Base-by-base conservation (phyloP, 2,329 filamentous ascomycete species). In the Trichoderma polysporum region DNA sequence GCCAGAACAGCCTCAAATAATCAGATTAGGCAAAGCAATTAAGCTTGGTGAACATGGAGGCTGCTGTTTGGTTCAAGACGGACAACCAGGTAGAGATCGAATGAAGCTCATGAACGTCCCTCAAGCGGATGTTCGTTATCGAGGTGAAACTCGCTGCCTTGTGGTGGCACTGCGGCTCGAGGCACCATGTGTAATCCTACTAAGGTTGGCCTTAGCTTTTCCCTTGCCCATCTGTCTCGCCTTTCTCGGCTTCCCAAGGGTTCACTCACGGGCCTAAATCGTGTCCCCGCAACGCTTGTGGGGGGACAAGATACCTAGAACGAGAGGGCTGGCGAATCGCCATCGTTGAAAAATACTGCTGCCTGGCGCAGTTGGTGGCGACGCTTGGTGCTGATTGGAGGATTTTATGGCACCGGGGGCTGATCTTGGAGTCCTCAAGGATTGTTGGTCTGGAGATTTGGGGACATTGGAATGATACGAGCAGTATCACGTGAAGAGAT, bases 331-430 rank as follows among this genome's bases (percentile, higher is more conserved):
- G 33, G 53, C 56, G 54, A 63, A 58, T 65, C 54, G 50, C 62
- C 53, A 50, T 52, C 31, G 56, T 9, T 8, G 49, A 41, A 61
- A 63, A 50, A 68, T 68, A 37, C 67, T 68, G 67, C 67, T 68
- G 67, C 67, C 67, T 68, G 63, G 50, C 57, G 50, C n/a, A 47
- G 47, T 56, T 58, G 56, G 60, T 37, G 52, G 52, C 41, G 66
- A 50, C 37, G 22, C 39, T 6, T 3, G 31, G 29, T 41, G 22
- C 66, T 68, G 54, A 65, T 68, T 68, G 66, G 66, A 64, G 45
- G 66, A 35, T 17, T 22, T 47, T 31, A 49, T 59, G 54, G 33
- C 58, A 59, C 58, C 54, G 41, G 35, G 58, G 65, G 63, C 47
- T 33, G 56, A 53, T 59, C 56, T 52, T 52, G 25, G 37, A 54